Base-by-base conservation (phyloP, 352 stramenopile genomes). In the Phytophthora melonis region DNA sequence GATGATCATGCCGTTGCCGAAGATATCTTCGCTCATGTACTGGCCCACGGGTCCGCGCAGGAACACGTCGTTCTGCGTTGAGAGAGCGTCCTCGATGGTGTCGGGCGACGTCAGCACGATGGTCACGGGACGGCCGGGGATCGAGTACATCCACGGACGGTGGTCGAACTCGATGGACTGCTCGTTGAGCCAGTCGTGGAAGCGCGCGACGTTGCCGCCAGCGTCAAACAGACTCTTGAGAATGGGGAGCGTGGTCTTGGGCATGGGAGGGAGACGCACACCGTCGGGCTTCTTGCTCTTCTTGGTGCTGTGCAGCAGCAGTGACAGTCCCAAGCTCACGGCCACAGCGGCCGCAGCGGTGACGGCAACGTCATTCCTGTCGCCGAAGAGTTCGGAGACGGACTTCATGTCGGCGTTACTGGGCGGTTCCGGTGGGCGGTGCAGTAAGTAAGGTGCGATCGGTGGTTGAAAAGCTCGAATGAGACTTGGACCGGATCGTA, bases 61-160 rank as follows among this genome's bases (percentile, higher is more conserved):
- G 55, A 96, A 96, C 19, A 82, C 73, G 56, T 89, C 72, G 34
- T 86, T 87, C 21, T 95, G 79, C 6, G 61, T 80, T 39, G 86
- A 81, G 49, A 86, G 64, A 32, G 87, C 71, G 39, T 92, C 82
- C 25, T 89, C 74, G 3, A 90, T 72, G 3, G 63, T 56, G 18
- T 79, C 64, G 3, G 68, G 57, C 0, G 74, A 81, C 27, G 68
- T 79, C 0, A 92, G 23, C 27, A 92, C 65, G 32, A 90, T 70
- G 5, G 73, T 83, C 19, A 74, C 72, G 1, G 74, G 34, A 6
- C 66, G 69, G 1, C 78, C 80, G 2, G 86, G 58, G n/a, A 86
- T 67, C 19, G 66, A 34, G 3, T 87, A 57, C 45, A 70, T 69
- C 78, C 81, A 91, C 54, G 78, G 72, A 13, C 62, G 39, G 60